These are phyloP conservation scores for Claviceps lovelessii DNA, from an alignment of 2,329 filamentous ascomycete genomes.

Conservation along the genomic window DNA sequence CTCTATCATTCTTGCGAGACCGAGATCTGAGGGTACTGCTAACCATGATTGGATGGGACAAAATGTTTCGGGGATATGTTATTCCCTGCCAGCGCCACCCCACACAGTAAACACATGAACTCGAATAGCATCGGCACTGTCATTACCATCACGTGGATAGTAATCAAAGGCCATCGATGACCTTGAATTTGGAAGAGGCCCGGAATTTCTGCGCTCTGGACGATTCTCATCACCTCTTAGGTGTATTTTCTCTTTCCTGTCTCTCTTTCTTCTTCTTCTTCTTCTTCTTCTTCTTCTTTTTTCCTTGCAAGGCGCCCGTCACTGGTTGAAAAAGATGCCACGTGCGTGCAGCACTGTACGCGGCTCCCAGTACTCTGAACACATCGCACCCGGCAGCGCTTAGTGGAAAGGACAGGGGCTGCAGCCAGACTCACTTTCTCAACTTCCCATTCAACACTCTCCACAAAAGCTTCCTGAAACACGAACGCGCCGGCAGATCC, in stretches of 20 bases:
- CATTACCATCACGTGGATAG: conserved; percentile 20
- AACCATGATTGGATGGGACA: conserved; percentile 13
- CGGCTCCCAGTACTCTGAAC: conserved; percentile 3
- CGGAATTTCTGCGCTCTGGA: too few relatives aligned
- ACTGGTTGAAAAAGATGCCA: background rate
- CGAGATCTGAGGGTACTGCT: background rate
- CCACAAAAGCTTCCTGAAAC: conserved; percentile 4
- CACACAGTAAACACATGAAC: conserved; percentile 13
- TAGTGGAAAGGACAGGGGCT: conserved; percentile 4
- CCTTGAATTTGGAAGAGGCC: too few relatives aligned
- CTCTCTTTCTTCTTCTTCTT: too few relatives aligned
- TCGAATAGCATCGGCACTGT: conserved; percentile 12
- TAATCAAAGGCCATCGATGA: conserved; percentile 16
- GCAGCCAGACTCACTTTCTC: conserved; percentile 1
- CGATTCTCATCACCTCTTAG: too few relatives aligned
- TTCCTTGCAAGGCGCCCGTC: background rate
- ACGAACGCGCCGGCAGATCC: conserved; percentile 4
- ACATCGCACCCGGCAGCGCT: conserved; percentile 2
- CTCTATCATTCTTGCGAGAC: background rate
- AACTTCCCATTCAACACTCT: conserved; percentile 5
- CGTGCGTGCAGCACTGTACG: conserved; percentile 6
- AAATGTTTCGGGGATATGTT: conserved; percentile 15
- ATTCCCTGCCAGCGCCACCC: conserved; percentile 9
- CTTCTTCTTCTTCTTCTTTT: background rate
- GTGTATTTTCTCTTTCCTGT: too few relatives aligned